Percentiles rank a stretch among this genome's conserved stretches.
Conservation (phyloP, 495 filamentous ascomycete genomes). For the Echria macrotheca region DNA sequence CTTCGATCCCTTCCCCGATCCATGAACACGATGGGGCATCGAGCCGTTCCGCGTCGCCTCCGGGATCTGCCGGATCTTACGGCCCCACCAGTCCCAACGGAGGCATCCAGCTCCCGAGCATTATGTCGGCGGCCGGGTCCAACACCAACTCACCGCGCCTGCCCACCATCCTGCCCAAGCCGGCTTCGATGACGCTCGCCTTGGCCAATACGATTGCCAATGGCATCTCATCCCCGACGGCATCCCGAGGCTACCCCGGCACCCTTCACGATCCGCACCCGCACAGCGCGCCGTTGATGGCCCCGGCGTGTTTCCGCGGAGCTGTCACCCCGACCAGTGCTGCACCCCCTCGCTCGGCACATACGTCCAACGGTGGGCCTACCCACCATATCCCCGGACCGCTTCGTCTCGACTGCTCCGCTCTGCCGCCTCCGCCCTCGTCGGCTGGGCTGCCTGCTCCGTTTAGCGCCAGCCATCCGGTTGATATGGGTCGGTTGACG, state of each 20-base stretch:
- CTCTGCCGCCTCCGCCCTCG: conserved; percentile 33
- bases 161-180: conserved; percentile 58
- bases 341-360: conserved; percentile 18
- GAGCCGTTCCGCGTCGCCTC: conserved; percentile 35
- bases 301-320: conserved; percentile 25
- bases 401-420: conserved; percentile 49
- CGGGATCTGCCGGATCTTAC: conserved; percentile 31
- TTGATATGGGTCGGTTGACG: conserved; percentile 64
- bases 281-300: conserved; percentile 23
- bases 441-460: conserved; percentile 19
- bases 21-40: conserved; percentile 30
- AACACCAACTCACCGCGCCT: conserved; percentile 39
- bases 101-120: conserved; percentile 42
- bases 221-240: conserved; percentile 25
- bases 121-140: conserved; percentile 31
- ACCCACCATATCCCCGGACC: conserved; percentile 19
- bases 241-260: conserved; percentile 30
- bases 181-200: conserved; percentile 43
- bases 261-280: conserved; percentile 32
- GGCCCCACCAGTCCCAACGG: conserved; percentile 31
- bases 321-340: conserved; percentile 23
- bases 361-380: conserved; percentile 16
- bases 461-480: conserved; percentile 28
- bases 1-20: conserved; percentile 43
- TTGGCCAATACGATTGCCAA: conserved; percentile 25